A percentile compares a stretch with the other conserved stretches of the same genome.
These are phyloP conservation scores for Larix sibirica DNA, from an alignment of 83 land plant species.

Conservation along the genomic window DNA sequence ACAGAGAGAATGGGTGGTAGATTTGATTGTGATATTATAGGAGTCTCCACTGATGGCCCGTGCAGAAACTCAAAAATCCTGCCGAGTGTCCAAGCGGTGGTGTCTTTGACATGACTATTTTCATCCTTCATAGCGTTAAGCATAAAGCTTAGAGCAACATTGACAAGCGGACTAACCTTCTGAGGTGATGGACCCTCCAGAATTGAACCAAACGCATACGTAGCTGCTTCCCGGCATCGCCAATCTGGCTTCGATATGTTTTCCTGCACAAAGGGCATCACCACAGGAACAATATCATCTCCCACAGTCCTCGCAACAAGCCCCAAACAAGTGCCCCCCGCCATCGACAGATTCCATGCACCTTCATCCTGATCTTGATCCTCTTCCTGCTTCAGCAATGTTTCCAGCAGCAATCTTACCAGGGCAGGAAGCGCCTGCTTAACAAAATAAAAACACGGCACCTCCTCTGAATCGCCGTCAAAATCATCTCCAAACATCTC, in stretches of 20 bases:
- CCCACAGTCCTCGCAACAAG: constrained; percentile 84
- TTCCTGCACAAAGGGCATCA: constrained; percentile 75
- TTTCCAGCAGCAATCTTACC: constrained; percentile 78
- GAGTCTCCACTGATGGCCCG: constrained; percentile 60
- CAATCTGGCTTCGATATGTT: constrained; percentile 73
- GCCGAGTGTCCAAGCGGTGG: constrained; percentile 87
- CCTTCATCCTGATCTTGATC: constrained; percentile 92
- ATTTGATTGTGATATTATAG: constrained; percentile 54
- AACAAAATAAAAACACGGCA: constrained; percentile 74
- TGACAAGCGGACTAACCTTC: constrained; percentile 61
- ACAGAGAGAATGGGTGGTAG: constrained; percentile 70
- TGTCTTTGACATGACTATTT: constrained; percentile 77
- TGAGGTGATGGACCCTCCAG: constrained; percentile 81
- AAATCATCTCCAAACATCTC: constrained; percentile 78
- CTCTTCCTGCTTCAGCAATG: constrained; percentile 82
- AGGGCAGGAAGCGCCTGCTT: constrained; percentile 82
- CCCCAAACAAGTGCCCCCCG: constrained; percentile 85
- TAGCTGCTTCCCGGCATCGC: constrained; percentile 83
- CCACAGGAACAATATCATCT: constrained; percentile 83
- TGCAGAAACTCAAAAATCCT: constrained; percentile 85
- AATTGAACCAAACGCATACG: constrained; percentile 87
- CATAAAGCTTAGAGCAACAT: constrained; percentile 66
- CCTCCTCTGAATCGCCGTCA: constrained; percentile 74
- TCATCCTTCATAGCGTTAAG: constrained; percentile 66
- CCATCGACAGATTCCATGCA: constrained; percentile 87